Conservation (phyloP, 805 yeast genomes). For the Candida fluviatilis region DNA sequence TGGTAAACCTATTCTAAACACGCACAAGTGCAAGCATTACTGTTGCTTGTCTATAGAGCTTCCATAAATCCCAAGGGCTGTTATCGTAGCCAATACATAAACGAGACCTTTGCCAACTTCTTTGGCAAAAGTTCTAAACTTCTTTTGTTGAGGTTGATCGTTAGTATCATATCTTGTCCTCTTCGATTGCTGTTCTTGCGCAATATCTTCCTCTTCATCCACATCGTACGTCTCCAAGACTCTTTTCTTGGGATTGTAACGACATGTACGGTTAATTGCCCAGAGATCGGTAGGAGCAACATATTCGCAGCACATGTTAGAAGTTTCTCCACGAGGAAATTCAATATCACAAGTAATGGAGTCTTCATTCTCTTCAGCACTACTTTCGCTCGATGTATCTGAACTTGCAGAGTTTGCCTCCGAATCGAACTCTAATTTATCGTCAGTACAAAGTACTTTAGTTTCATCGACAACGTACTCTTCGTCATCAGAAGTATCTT, state of each 20-base stretch:
- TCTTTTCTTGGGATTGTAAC: neutral
- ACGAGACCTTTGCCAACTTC: conserved; percentile 30
- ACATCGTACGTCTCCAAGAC: neutral
- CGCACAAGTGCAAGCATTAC: neutral
- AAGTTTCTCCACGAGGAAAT: too few relatives aligned
- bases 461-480: too few relatives aligned
- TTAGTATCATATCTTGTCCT: conserved; percentile 7
- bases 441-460: too few relatives aligned
- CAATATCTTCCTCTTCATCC: neutral
- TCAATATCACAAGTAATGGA: too few relatives aligned
- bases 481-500: conserved; percentile 4
- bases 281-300: too few relatives aligned
- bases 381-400: too few relatives aligned
- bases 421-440: too few relatives aligned
- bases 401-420: too few relatives aligned
- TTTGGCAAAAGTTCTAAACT: conserved; percentile 16
- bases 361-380: too few relatives aligned
- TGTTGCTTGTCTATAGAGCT: conserved; percentile 9
- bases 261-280: too few relatives aligned
- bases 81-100: conserved; percentile 28
- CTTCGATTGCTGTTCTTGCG: neutral
- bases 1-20: neutral
- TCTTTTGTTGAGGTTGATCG: too few relatives aligned
- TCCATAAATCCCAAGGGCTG: conserved; percentile 36
- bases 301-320: too few relatives aligned